Evolutionary conservation across 306 rosid genomes (phyloP).

Genomic region (Inga leiocalycina): DNA sequence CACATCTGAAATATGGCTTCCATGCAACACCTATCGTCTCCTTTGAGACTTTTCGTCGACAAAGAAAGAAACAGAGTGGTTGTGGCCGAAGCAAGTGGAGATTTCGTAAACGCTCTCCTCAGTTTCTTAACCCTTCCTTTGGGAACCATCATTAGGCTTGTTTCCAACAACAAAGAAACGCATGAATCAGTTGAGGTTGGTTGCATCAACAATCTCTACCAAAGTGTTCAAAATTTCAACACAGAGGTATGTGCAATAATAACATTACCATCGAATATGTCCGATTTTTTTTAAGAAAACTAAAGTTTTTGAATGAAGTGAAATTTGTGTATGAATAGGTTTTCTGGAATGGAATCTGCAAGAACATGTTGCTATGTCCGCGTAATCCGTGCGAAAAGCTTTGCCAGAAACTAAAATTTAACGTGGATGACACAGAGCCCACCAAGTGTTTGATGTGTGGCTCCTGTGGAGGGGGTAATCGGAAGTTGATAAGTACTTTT

Average conservation of each 20-base stretch:
- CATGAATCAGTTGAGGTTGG: neutral
- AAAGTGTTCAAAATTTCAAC: neutral
- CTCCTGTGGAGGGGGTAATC: neutral
- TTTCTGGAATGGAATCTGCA: too few species aligned
- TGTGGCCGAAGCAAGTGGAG: neutral
- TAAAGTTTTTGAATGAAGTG: too few species aligned
- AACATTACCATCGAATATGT: too few species aligned
- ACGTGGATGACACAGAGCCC: conserved; percentile 29
- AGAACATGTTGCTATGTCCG: neutral
- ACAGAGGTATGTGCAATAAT: neutral
- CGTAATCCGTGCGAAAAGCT: neutral
- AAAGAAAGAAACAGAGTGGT: neutral
- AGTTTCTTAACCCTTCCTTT: neutral
- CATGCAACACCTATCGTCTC: neutral
- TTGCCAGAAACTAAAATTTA: neutral
- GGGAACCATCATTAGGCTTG: conserved; percentile 1
- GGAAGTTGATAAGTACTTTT: conserved; percentile 17
- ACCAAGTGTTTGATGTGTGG: conserved; percentile 11
- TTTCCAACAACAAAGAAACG: neutral
- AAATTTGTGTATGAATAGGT: too few species aligned
- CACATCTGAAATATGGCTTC: neutral
- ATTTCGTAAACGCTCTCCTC: neutral
- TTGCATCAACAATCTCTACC: conserved; percentile 14
- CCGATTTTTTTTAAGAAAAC: too few species aligned
- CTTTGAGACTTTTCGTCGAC: neutral